Evolutionary conservation across 805 yeast species (phyloP), one percentile per base, ranked within the genome.

Genomic region (Lachancea cidri): DNA sequence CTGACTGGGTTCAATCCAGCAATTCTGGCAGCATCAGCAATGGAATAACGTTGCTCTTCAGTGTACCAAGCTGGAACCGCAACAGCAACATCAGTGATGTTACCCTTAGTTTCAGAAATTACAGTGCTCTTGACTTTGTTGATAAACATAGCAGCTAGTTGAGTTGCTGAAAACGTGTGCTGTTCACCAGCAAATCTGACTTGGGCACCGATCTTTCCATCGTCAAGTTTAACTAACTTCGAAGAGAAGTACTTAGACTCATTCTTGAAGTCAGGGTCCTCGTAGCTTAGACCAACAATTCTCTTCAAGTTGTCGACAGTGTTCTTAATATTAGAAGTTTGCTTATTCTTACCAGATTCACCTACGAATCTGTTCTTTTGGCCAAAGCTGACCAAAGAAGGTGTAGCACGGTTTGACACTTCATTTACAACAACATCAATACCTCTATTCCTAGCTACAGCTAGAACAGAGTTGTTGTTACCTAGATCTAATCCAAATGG

Each of bases 401-500:
- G 98, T 25, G 99, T 93, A 53, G 94, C 68, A 70, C 99, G 84
- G 83, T 93, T 93, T 43, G 98, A 89, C 36, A 93, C 98, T 71
- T 93, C 99, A 66, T 93, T 93, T 71, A 93, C 98, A 59, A 93
- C 86, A 59, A 93, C 83, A 68, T 93, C 99, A 64, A 93, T 93
- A 64, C 98, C 98, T 74, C 98, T 83, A 80, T 91, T 93, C 67
- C 91, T 84, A 49, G 98, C 98, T 64, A 95, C 83, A 33, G 95
- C 98, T 64, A 91, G 77, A 55, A 91, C 97, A 50, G 96, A 81
- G 76, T 78, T 85, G 75, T 79, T 76, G 73, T 88, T 88, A 72
- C 98, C 98, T 65, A 93, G 83, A 79, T 93, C 98, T 69, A 93
- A 82, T 74, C 98, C 98, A 62, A 89, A 85, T 70, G 96, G 96